Evolutionary conservation across 1,284 basidiomycete species (phyloP).

Genomic region (Rhizopogon parksii): DNA sequence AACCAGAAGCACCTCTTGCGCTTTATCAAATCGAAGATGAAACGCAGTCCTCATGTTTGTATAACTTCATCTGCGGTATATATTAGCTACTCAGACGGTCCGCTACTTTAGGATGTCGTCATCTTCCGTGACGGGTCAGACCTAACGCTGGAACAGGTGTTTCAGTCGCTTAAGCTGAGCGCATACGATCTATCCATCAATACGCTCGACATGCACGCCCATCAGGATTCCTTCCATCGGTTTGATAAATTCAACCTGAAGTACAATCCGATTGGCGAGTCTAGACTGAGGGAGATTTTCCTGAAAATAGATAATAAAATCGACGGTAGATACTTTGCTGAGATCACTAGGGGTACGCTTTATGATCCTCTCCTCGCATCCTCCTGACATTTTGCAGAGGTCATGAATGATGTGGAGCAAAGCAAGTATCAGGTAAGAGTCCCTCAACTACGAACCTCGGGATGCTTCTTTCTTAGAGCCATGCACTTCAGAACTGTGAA

Average conservation of each 20-base stretch:
- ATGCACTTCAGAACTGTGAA: conserved; percentile 70
- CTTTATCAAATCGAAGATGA: conserved; percentile 98
- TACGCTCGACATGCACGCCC: conserved; percentile 99
- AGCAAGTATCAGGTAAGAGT: conserved; percentile 88
- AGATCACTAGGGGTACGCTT: conserved; percentile 79
- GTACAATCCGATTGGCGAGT: conserved; percentile 94
- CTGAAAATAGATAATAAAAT: conserved; percentile 97
- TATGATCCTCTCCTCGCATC: conserved; percentile 1
- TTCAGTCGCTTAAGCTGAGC: conserved; percentile 89
- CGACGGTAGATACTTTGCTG: conserved; percentile 89
- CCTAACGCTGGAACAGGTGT: conserved; percentile 89
- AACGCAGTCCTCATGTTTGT: conserved; percentile 65
- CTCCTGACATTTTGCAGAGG: conserved; percentile 47
- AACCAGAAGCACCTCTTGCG: conserved; percentile 99
- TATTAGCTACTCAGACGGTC: not conserved
- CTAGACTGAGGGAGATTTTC: conserved; percentile 93
- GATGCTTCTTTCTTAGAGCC: not conserved
- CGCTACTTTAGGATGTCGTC: conserved; percentile 72
- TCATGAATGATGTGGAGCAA: conserved; percentile 94
- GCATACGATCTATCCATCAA: conserved; percentile 99
- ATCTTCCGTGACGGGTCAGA: conserved; percentile 91
- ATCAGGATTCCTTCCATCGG: conserved; percentile 94
- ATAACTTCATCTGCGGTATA: not conserved
- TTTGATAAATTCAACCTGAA: conserved; percentile 96
- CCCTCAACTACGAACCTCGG: not conserved